These are phyloP conservation scores for Dujonia santamariae DNA, from an alignment of 1,139 yeast genomes.

Conservation along the genomic window DNA sequence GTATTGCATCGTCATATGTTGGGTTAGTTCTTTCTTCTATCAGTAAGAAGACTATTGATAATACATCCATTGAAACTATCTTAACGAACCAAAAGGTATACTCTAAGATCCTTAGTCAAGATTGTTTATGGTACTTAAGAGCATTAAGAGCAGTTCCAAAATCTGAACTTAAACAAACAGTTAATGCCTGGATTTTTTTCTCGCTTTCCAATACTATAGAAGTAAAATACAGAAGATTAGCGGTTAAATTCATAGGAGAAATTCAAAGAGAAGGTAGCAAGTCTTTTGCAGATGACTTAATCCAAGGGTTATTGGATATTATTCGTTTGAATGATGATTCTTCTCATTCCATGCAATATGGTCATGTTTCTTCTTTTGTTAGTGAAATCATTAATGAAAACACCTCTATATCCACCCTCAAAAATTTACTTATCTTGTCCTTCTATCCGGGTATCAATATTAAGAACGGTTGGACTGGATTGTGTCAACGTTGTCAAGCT, in stretches of 20 bases:
- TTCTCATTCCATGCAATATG: conserved; percentile 14
- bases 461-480: conserved; percentile 76
- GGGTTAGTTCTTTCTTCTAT: conserved; percentile 11
- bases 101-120: conserved; percentile 42
- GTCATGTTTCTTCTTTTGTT: conserved; percentile 39
- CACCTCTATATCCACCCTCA: too few relatives aligned
- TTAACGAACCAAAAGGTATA: conserved; percentile 45
- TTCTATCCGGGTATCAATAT: conserved; percentile 46
- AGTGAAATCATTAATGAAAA: conserved; percentile 40
- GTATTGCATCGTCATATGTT: conserved; percentile 49
- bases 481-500: conserved; percentile 56
- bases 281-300: conserved; percentile 10
- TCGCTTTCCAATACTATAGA: conserved; percentile 36
- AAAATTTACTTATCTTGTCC: conserved; percentile 49
- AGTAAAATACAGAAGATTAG: conserved; percentile 28
- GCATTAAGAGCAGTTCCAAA: conserved; percentile 30
- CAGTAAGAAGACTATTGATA: background rate
- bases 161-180: conserved; percentile 10
- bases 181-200: conserved; percentile 47
- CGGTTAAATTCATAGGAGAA: conserved; percentile 23
- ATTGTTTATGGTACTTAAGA: conserved; percentile 50
- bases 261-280: conserved; percentile 10
- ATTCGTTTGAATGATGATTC: conserved; percentile 14
- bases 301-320: conserved; percentile 14
- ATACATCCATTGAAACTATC: conserved; percentile 15